Conservation (phyloP, 495 filamentous ascomycete species). For the Penicillium coprophilum region DNA sequence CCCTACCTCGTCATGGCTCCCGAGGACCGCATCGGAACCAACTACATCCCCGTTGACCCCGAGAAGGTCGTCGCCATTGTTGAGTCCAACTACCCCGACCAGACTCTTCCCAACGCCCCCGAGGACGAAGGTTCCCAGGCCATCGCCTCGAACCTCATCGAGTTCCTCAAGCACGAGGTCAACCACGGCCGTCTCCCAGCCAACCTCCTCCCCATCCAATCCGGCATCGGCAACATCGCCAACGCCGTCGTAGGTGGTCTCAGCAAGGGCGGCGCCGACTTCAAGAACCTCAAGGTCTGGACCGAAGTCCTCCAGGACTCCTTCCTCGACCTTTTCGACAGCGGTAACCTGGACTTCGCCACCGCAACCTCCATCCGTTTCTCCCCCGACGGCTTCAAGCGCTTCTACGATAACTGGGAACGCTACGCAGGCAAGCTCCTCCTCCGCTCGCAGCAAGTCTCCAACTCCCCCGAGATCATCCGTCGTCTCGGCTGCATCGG, state of each 20-base stretch:
- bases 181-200: constrained; percentile 70
- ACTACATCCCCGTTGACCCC: constrained; percentile 83
- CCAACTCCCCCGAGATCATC: constrained; percentile 95
- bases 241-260: constrained; percentile 90
- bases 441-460: constrained; percentile 82
- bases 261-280: constrained; percentile 70
- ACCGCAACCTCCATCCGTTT: constrained; percentile 91
- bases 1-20: constrained; percentile 81
- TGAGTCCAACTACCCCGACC: constrained; percentile 80
- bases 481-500: constrained; percentile 82
- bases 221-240: constrained; percentile 91
- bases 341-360: constrained; percentile 84
- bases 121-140: constrained; percentile 69
- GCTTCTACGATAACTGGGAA: constrained; percentile 88
- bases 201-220: constrained; percentile 81
- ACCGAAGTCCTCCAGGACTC: constrained; percentile 92
- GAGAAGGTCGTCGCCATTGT: constrained; percentile 86
- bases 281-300: constrained; percentile 87
- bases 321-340: constrained; percentile 93
- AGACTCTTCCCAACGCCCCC: constrained; percentile 73
- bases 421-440: constrained; percentile 79
- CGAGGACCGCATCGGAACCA: constrained; percentile 79
- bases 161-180: constrained; percentile 84
- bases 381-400: constrained; percentile 86
- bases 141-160: constrained; percentile 80